Evolutionary conservation across 208 protist species (phyloP), one percentile per base, ranked within the genome.

Genomic region (Acanthamoeba lenticulata): DNA sequence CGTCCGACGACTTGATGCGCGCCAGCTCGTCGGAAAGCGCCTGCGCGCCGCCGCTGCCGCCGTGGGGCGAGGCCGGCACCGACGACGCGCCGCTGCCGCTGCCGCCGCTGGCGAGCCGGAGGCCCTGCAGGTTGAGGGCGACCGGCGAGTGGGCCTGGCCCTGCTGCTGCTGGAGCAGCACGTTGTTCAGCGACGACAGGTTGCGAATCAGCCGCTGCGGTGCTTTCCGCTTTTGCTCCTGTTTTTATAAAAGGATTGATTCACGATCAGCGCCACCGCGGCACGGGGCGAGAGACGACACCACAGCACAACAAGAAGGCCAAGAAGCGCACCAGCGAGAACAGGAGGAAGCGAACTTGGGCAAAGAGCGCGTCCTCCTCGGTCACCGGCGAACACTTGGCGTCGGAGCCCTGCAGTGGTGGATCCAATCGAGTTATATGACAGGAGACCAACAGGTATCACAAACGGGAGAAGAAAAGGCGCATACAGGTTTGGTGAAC

Each of bases 211-310:
- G 15, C 29, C 67, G 67, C 67, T 27, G 32, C 24, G 67, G 67
- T n/a, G 67, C n/a, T 27, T 77, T 77, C 36, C 38, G 7, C 67
- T 77, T 77, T 77, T 77, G 67, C 38, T 77, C 67, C 67, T 77
- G 67, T 1, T 42, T n/a, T n/a, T n/a, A n/a, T n/a, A n/a, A n/a
- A n/a, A n/a, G n/a, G n/a, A n/a, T n/a, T n/a, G n/a, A n/a, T n/a
- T n/a, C n/a, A n/a, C n/a, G n/a, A n/a, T n/a, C n/a, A n/a, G n/a
- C n/a, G n/a, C n/a, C n/a, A n/a, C n/a, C n/a, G n/a, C n/a, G n/a
- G n/a, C n/a, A n/a, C n/a, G n/a, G n/a, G n/a, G n/a, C n/a, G n/a
- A n/a, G n/a, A n/a, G n/a, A n/a, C n/a, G n/a, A n/a, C n/a, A n/a
- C n/a, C n/a, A n/a, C n/a, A n/a, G n/a, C n/a, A n/a, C n/a, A n/a